Conservation (phyloP, 768 basidiomycete species). For the Lentinula detonsa region DNA sequence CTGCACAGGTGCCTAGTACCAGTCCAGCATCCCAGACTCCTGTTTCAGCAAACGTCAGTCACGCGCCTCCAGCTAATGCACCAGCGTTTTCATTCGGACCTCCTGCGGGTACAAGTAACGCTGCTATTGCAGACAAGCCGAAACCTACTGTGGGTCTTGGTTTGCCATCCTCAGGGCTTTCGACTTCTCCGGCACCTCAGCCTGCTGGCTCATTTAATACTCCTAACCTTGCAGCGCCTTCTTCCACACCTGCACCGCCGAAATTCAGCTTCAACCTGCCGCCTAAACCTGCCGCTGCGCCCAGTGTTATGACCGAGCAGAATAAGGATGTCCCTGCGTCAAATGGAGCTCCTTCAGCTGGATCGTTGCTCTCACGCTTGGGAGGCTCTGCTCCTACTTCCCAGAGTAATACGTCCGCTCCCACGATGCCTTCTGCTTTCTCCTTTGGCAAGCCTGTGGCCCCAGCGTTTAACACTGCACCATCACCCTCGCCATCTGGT, state of each 20-base stretch:
- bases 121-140: slow-evolving; percentile 5
- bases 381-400: slow-evolving; percentile 2
- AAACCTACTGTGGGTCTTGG: slow-evolving; percentile 10
- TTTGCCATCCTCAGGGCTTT: slow-evolving; percentile 6
- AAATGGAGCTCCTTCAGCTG: slow-evolving; percentile 11
- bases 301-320: slow-evolving; percentile 11
- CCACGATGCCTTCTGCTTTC: slow-evolving; percentile 13
- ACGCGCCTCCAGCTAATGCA: slow-evolving; percentile 10
- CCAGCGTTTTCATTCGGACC: slow-evolving; percentile 16
- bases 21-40: slow-evolving; percentile 4
- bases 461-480: slow-evolving; percentile 10
- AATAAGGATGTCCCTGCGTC: neutral
- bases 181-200: slow-evolving; percentile 2
- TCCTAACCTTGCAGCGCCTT: neutral
- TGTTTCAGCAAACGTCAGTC: neutral
- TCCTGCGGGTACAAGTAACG: neutral
- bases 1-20: slow-evolving; percentile 9
- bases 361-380: slow-evolving; percentile 5
- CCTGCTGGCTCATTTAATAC: neutral
- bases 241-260: slow-evolving; percentile 7
- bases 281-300: slow-evolving; percentile 6
- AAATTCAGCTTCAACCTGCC: slow-evolving; percentile 6
- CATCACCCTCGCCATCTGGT: neutral
- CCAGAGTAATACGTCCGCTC: slow-evolving; percentile 11
- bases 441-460: slow-evolving; percentile 11